Conservation (phyloP, 2,329 filamentous ascomycete genomes). For the Fusarium cyanostomum region DNA sequence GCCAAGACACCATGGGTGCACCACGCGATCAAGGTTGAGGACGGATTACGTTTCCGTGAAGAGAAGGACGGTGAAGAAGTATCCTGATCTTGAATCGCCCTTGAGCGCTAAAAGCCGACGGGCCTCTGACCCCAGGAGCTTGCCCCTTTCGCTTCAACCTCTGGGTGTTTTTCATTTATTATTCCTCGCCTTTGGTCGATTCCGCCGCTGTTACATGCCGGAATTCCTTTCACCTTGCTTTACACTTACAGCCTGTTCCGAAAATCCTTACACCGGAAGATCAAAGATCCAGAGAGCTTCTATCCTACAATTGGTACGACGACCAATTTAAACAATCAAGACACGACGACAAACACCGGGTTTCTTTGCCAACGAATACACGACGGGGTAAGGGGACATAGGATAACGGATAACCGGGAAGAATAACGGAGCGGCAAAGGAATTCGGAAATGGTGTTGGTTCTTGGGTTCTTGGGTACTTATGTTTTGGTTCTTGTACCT, state of each 20-base stretch:
- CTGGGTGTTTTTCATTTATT: conserved; percentile 4
- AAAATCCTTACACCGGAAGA: conserved; percentile 9
- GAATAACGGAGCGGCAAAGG: conserved; percentile 26
- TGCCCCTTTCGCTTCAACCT: background rate
- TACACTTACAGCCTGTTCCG: conserved; percentile 19
- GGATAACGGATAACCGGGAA: conserved; percentile 28
- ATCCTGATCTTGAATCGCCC: conserved; percentile 27
- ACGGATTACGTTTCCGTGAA: conserved; percentile 67
- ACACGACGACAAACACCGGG: conserved; percentile 15
- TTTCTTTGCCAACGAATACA: conserved; percentile 33
- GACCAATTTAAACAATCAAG: conserved; percentile 12
- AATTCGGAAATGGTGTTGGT: conserved; percentile 22
- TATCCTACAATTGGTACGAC: background rate
- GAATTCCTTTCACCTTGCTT: conserved; percentile 3
- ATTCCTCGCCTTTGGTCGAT: background rate
- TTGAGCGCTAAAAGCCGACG: background rate
- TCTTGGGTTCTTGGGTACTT: conserved; percentile 22
- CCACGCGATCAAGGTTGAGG: conserved; percentile 74
- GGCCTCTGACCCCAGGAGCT: background rate
- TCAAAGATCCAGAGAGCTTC: conserved; percentile 3
- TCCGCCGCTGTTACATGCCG: background rate
- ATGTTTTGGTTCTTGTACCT: conserved; percentile 26
- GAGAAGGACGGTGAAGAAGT: conserved; percentile 67
- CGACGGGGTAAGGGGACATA: conserved; percentile 19
- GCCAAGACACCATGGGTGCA: conserved; percentile 79